phyloP scores from a whole-genome alignment of 129 eudicot species.

The Flaveria sonorensis region DNA sequence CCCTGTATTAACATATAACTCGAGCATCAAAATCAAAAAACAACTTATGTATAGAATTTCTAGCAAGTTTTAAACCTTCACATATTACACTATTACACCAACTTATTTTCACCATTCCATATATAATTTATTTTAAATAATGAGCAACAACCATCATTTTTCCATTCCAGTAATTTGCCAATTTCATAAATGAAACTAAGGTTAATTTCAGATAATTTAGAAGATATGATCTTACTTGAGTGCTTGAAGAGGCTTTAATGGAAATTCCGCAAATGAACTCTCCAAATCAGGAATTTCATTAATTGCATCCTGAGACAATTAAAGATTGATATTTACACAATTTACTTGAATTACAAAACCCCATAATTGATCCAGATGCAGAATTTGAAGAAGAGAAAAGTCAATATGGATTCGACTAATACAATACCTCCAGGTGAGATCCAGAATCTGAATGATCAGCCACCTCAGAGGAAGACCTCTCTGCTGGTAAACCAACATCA shows the following conservation, averaged over 20 bases:
- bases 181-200: background rate
- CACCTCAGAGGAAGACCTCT: conserved; percentile 43
- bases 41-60: background rate
- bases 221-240: conserved; percentile 64
- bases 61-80: background rate
- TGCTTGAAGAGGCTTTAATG: conserved; percentile 90
- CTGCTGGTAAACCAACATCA: conserved; percentile 50
- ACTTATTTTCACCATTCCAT: conserved; percentile 8
- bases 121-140: background rate
- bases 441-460: conserved; percentile 53
- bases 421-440: conserved; percentile 59
- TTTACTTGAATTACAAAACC: background rate
- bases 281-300: conserved; percentile 68
- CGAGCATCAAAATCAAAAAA: conserved; percentile 14
- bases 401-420: conserved; percentile 8
- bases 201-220: background rate
- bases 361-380: background rate
- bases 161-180: background rate
- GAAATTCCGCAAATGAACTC: conserved; percentile 79
- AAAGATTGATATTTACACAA: conserved; percentile 7
- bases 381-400: background rate
- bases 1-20: conserved; percentile 53
- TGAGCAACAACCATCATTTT: conserved; percentile 3
- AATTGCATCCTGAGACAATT: conserved; percentile 57
- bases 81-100: background rate